Percentiles rank a stretch among this genome's conserved stretches.
Evolutionary conservation across 1,284 basidiomycete species (phyloP).

Genomic region (Tilletiopsis washingtonensis): DNA sequence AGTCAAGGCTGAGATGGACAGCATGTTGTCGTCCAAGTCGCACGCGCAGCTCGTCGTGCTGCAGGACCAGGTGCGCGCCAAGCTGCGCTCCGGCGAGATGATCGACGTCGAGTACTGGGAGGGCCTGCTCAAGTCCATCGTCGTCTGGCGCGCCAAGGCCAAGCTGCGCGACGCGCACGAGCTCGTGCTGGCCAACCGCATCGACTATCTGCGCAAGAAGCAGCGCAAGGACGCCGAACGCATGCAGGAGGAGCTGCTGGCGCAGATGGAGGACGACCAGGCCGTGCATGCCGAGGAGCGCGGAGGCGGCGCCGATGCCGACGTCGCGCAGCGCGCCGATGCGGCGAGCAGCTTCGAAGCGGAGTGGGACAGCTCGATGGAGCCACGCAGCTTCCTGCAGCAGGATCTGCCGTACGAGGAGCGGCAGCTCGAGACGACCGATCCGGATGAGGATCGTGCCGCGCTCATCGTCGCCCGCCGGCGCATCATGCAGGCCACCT

Average conservation of each 20-base stretch:
- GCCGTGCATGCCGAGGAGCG: slow-evolving; percentile 6
- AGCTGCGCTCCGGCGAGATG: slow-evolving; percentile 82
- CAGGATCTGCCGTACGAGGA: neutral
- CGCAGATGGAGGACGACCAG: slow-evolving; percentile 4
- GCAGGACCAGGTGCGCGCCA: slow-evolving; percentile 77
- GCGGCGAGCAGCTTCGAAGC: slow-evolving; percentile 1
- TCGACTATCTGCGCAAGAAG: slow-evolving; percentile 87
- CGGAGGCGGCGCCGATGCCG: slow-evolving; percentile 22
- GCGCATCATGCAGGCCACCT: neutral
- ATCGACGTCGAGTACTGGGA: slow-evolving; percentile 99
- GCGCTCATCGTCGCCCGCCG: neutral
- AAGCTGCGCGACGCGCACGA: slow-evolving; percentile 88
- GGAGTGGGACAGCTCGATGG: neutral
- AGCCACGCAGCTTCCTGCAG: neutral
- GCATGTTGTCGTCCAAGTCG: slow-evolving; percentile 34
- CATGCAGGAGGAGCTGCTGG: slow-evolving; percentile 61
- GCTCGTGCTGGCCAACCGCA: slow-evolving; percentile 85
- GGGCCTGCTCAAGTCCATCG: slow-evolving; percentile 73
- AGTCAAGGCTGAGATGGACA: slow-evolving; percentile 34
- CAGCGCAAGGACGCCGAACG: slow-evolving; percentile 89
- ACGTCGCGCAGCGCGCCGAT: slow-evolving; percentile 54
- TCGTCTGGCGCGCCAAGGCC: slow-evolving; percentile 98
- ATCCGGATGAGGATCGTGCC: slow-evolving; percentile 26
- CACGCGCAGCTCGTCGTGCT: slow-evolving; percentile 67
- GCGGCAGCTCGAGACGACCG: slow-evolving; percentile 15